A percentile compares a stretch with the other conserved stretches of the same genome.
Conservation (phyloP, 441 rosid species). For the Macaranga tanarius region DNA sequence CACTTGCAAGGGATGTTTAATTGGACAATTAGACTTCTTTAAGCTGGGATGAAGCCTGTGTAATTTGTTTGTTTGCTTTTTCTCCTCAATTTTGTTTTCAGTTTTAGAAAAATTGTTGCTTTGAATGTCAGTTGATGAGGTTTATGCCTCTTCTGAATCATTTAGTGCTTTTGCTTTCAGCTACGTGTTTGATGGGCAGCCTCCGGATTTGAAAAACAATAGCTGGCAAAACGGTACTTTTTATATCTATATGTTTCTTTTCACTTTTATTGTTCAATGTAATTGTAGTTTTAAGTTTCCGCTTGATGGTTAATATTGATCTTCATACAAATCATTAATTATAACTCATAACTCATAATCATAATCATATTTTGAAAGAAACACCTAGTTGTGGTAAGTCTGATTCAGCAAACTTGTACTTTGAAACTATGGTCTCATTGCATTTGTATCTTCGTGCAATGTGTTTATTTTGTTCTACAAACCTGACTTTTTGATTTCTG, state of each 20-base stretch:
- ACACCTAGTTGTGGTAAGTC: too few species aligned
- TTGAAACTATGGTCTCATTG: too few species aligned
- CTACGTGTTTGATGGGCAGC: slow-evolving; percentile 92
- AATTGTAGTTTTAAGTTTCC: not conserved
- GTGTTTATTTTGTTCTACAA: too few species aligned
- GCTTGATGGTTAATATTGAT: not conserved
- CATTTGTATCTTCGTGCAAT: too few species aligned
- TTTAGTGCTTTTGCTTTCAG: slow-evolving; percentile 37
- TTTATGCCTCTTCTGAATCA: slow-evolving; percentile 16
- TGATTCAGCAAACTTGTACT: too few species aligned
- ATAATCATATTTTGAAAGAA: too few species aligned
- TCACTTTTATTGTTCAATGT: not conserved
- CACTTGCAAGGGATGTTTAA: slow-evolving; percentile 95
- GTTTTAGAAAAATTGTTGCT: not conserved
- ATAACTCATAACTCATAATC: too few species aligned
- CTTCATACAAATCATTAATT: too few species aligned
- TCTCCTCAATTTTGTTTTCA: not conserved
- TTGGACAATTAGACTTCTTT: slow-evolving; percentile 89
- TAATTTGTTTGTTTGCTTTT: slow-evolving; percentile 35
- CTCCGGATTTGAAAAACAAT: slow-evolving; percentile 91
- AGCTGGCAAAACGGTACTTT: slow-evolving; percentile 81
- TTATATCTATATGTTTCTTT: not conserved
- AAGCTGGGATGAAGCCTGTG: slow-evolving; percentile 96
- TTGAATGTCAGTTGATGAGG: not conserved
- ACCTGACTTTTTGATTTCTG: too few species aligned